A percentile compares a stretch with the other conserved stretches of the same genome.
Evolutionary conservation across 2,329 filamentous ascomycete genomes (phyloP).

Genomic region (Alternaria arbusti): DNA sequence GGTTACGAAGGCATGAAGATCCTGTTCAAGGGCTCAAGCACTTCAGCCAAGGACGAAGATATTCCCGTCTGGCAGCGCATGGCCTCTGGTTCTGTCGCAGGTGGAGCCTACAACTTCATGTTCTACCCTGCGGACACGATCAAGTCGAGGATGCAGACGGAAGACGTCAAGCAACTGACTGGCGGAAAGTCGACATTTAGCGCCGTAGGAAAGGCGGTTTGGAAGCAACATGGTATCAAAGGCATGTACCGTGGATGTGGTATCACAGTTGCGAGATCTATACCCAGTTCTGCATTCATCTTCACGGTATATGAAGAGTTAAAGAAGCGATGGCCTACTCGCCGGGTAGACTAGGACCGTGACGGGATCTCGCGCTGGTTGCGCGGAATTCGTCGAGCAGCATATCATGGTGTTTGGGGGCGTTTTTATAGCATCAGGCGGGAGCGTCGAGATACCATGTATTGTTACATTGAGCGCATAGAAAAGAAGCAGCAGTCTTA

Average conservation of each 20-base stretch:
- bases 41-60: slow-evolving; percentile 55
- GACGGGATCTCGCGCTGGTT: neutral
- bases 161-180: slow-evolving; percentile 66
- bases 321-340: slow-evolving; percentile 58
- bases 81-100: slow-evolving; percentile 82
- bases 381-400: neutral
- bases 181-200: slow-evolving; percentile 70
- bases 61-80: slow-evolving; percentile 88
- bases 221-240: slow-evolving; percentile 78
- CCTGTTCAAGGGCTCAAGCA: slow-evolving; percentile 65
- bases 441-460: slow-evolving; percentile 17
- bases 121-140: slow-evolving; percentile 98
- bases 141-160: slow-evolving; percentile 96
- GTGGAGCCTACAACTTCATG: slow-evolving; percentile 93
- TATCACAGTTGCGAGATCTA: slow-evolving; percentile 85
- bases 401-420: slow-evolving; percentile 12
- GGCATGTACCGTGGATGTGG: slow-evolving; percentile 94
- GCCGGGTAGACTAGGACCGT: slow-evolving; percentile 8
- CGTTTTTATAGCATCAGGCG: slow-evolving; percentile 12
- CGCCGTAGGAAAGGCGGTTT: slow-evolving; percentile 75
- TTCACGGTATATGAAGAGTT: slow-evolving; percentile 94
- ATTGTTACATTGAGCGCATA: slow-evolving; percentile 6
- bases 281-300: slow-evolving; percentile 96
- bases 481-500: neutral
- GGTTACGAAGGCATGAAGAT: slow-evolving; percentile 63